Evolutionary conservation across 2,329 filamentous ascomycete species (phyloP).

Genomic region (Sporothrix schenckii): DNA sequence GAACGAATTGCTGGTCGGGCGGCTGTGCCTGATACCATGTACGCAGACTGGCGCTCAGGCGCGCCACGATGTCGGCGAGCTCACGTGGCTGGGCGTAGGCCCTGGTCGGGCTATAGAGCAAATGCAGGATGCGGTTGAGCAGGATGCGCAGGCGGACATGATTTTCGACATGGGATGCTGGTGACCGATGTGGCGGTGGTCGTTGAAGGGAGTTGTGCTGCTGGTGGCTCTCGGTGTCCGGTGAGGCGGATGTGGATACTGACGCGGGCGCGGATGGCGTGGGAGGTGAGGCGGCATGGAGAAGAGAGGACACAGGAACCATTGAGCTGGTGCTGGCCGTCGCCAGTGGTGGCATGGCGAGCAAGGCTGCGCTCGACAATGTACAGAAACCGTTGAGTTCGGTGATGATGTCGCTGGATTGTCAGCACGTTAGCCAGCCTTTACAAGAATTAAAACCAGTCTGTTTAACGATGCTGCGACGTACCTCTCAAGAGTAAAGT

Average conservation of each 20-base stretch:
- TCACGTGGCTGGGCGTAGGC: slow-evolving; percentile 10
- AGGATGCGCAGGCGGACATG: slow-evolving; percentile 13
- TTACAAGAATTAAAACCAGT: not conserved
- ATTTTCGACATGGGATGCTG: not conserved
- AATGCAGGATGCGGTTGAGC: not conserved
- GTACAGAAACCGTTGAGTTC: slow-evolving; percentile 15
- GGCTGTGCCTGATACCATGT: not conserved
- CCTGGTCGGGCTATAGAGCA: not conserved
- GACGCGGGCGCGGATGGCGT: not conserved
- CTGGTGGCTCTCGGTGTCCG: not conserved
- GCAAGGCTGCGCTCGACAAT: not conserved
- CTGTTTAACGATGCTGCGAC: not conserved
- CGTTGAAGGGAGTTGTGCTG: not conserved
- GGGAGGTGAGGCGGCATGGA: not conserved
- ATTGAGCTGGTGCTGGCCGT: not conserved
- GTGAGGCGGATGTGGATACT: not conserved
- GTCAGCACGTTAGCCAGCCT: not conserved
- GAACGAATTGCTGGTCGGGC: slow-evolving; percentile 6
- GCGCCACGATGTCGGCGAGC: not conserved
- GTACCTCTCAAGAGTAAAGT: slow-evolving; percentile 6
- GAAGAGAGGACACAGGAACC: not conserved
- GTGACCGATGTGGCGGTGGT: not conserved
- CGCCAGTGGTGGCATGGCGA: not conserved
- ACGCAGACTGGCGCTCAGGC: not conserved
- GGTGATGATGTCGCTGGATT: slow-evolving; percentile 11